phyloP scores from a whole-genome alignment of 805 yeast species.

The Lipomyces japonicus region DNA sequence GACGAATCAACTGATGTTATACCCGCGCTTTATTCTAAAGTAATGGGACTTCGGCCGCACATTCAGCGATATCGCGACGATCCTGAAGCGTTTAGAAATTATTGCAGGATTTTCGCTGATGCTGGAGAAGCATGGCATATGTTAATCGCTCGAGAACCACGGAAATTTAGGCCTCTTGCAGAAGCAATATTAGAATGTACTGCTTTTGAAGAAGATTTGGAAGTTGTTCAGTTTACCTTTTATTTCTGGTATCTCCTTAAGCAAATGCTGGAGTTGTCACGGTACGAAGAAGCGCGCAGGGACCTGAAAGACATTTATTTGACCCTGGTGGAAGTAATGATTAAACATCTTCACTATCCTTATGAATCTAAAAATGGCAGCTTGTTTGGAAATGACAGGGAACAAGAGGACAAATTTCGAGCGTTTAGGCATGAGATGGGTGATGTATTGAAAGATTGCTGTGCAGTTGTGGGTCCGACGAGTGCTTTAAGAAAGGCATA shows the following conservation, averaged over 20 bases:
- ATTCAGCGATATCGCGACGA: constrained; percentile 46
- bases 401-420: constrained; percentile 86
- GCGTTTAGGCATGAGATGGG: constrained; percentile 97
- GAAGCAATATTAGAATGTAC: constrained; percentile 68
- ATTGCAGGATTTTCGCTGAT: constrained; percentile 76
- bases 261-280: constrained; percentile 60
- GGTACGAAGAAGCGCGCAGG: constrained; percentile 51
- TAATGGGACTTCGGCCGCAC: constrained; percentile 57
- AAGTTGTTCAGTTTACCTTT: constrained; percentile 84
- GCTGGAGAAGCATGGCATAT: constrained; percentile 97
- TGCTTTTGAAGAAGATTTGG: constrained; percentile 74
- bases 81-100: constrained; percentile 61
- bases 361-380: constrained; percentile 41
- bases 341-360: constrained; percentile 75
- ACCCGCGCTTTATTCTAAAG: constrained; percentile 61
- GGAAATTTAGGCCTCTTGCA: constrained; percentile 66
- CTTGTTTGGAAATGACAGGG: constrained; percentile 64
- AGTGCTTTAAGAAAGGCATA: constrained; percentile 70
- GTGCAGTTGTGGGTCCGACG: constrained; percentile 79
- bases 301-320: constrained; percentile 54
- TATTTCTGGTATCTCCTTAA: constrained; percentile 86
- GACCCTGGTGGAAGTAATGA: constrained; percentile 56
- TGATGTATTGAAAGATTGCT: constrained; percentile 93
- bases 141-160: constrained; percentile 68
- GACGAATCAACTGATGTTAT: constrained; percentile 49